Conservation (phyloP, 1,284 basidiomycete species). For the Cryptococcus maquisensis region DNA sequence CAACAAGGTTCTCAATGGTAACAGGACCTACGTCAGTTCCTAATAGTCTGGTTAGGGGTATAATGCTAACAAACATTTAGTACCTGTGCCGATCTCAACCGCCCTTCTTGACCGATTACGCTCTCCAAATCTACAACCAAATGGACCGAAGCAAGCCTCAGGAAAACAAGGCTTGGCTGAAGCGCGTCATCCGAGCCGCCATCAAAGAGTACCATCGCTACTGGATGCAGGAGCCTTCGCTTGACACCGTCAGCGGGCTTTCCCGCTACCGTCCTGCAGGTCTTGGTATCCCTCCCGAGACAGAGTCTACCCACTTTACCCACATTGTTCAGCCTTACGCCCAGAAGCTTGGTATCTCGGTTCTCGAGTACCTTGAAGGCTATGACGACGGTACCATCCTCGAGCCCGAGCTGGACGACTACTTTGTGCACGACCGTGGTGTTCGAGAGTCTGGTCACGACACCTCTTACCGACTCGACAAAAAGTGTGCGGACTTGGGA, state of each 20-base stretch:
- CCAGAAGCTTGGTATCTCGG: constrained; percentile 85
- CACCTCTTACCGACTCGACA: constrained; percentile 95
- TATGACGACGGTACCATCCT: constrained; percentile 81
- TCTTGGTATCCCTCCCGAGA: constrained; percentile 95
- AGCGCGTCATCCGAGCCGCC: constrained; percentile 88
- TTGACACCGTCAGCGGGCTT: constrained; percentile 87
- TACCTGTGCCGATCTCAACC: constrained; percentile 95
- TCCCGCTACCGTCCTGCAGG: constrained; percentile 91
- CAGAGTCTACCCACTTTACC: constrained; percentile 96
- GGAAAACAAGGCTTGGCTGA: constrained; percentile 85
- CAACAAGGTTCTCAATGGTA: constrained; percentile 62
- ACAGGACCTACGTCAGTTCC: constrained; percentile 44
- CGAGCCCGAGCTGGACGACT: constrained; percentile 90
- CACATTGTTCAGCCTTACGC: constrained; percentile 95
- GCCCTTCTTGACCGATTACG: constrained; percentile 98
- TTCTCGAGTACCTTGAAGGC: constrained; percentile 94
- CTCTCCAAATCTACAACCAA: constrained; percentile 94
- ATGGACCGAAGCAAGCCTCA: constrained; percentile 78
- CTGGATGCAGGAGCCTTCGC: constrained; percentile 89
- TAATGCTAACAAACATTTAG: constrained; percentile 53
- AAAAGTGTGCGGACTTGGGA: constrained; percentile 83
- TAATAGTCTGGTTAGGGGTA: not conserved
- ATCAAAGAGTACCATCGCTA: constrained; percentile 99
- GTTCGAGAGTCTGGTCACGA: constrained; percentile 95
- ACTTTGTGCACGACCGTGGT: constrained; percentile 93